Evolutionary conservation across 2,329 filamentous ascomycete species (phyloP), one percentile per base, ranked within the genome.

Genomic region (Periconia macrospinosa): DNA sequence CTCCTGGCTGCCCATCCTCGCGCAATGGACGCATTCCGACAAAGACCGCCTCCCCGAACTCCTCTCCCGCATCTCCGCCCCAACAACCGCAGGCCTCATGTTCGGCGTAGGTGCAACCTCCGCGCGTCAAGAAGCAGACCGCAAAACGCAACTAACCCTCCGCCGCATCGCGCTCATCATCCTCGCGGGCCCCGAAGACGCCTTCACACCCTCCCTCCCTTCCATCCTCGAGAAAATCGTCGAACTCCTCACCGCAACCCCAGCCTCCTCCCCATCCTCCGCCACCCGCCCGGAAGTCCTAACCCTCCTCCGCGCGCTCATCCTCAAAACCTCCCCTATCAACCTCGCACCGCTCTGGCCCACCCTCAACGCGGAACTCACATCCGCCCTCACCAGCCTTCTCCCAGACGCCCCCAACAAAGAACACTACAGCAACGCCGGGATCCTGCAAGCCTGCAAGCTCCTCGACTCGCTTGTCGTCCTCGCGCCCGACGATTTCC

Each of bases 41-140:
- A 97, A 96, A 75, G 92, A 97, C 51, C 86, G 90, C 45, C 83
- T 99, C 75, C 79, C 87, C 0, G 94, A 99, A 57, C 79, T 97
- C 3, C 76, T 97, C 9, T 81, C 84, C 37, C 88, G 91, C 18
- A 83, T 99, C 57, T 87, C 87, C 6, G 84, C 92, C 3, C 94
- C 94, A 6, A 91, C 92, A 1, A 93, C 92, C 14, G 94, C 95
- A 0, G 94, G 94, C 9, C 95, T 99, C 62, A 93, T 99, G 70
- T 99, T 99, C 67, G 94, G 94, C n/a, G 94, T 99, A 0, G 95
- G 95, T 11, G 94, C 94, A 7, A 92, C 91, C 19, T 95, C 92
- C 42, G 94, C 94, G 35, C 84, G 94, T 54, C 83, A 95, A n/a
- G 94, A 99, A 75, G 92, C 95, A 6, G 94, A 99, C 73, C 88